These are phyloP conservation scores for Podospora pseudopauciseta DNA, from an alignment of 495 filamentous ascomycete species.

Conservation along the genomic window DNA sequence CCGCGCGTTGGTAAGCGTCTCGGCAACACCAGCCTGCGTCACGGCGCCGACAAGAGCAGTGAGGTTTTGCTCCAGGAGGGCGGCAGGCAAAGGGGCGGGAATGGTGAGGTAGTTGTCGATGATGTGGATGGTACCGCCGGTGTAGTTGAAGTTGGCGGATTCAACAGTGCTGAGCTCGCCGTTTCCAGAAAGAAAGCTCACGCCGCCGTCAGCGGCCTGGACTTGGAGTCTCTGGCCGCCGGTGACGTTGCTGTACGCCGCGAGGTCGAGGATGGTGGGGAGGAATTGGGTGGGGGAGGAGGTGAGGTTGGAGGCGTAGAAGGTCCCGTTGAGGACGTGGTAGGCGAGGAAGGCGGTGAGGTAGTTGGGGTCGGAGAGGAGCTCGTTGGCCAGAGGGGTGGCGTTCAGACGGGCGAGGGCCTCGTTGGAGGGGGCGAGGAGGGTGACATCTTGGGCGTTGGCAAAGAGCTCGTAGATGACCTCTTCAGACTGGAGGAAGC, in stretches of 20 bases:
- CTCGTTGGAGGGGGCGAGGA: constrained; percentile 61
- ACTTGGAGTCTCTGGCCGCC: constrained; percentile 41
- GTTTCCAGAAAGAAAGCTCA: constrained; percentile 41
- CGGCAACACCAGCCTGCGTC: constrained; percentile 39
- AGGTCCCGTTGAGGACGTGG: constrained; percentile 60
- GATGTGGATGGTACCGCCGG: constrained; percentile 62
- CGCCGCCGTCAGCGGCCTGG: constrained; percentile 29
- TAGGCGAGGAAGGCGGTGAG: constrained; percentile 56
- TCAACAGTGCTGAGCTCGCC: constrained; percentile 35
- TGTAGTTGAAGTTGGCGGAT: constrained; percentile 53
- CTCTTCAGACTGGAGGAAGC: constrained; percentile 43
- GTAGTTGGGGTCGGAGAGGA: constrained; percentile 34
- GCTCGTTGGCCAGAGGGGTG: constrained; percentile 25
- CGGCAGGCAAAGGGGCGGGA: constrained; percentile 50
- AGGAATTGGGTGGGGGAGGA: constrained; percentile 27
- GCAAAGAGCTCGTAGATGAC: constrained; percentile 39
- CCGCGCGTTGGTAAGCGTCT: constrained; percentile 35
- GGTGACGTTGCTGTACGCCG: constrained; percentile 44
- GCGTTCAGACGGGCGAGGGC: constrained; percentile 47
- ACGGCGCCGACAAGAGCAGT: constrained; percentile 58
- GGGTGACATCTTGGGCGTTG: constrained; percentile 53
- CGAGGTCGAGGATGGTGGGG: constrained; percentile 53
- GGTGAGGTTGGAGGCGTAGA: constrained; percentile 41
- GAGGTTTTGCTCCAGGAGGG: constrained; percentile 48
- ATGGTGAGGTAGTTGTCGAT: constrained; percentile 58